Evolutionary conservation across 441 rosid genomes (phyloP), one percentile per base, ranked within the genome.

Genomic region (Gossypium schwendimanii): DNA sequence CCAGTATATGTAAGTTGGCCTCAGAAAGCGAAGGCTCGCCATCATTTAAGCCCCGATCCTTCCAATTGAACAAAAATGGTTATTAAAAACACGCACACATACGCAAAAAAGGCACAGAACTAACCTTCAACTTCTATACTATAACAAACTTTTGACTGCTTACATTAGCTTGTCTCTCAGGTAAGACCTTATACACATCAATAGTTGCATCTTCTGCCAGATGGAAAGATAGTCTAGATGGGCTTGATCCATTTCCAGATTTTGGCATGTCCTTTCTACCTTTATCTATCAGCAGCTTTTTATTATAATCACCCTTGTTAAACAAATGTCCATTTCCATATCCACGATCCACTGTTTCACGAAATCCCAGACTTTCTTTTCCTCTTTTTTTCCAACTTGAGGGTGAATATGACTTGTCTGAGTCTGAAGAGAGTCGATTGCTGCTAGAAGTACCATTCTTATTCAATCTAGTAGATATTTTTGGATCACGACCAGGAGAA

Each of bases 401-500:
- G 28, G 55, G 70, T 45, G 77, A 36, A 67, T 44, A 63, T 14
- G 71, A 57, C 62, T 81, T 85, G 69, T 79, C 84, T 9, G 90
- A 77, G 75, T 70, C 54, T 33, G 78, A 64, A 23, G 63, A 5
- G 2, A 78, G 45, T 7, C 64, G 69, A 80, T 83, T 87, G 58
- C 78, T 33, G 69, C 76, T 68, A 24, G 73, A 36, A 52, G 73
- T 36, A 65, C 63, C 71, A 70, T 78, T 77, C 81, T 69, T 82
- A 68, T 72, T 81, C 9, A 83, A 68, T 45, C 71, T 82, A 64
- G 76, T 49, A 73, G 82, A 41, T 61, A 54, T 7, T 54, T 63
- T 59, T 24, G 69, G 73, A 75, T 64, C 67, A 78, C 60, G 41
- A 57, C 80, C 87, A 52, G 87, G 84, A 81, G 90, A 87, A 47